Evolutionary conservation across 345 rosid species (phyloP), one percentile per base, ranked within the genome.

Genomic region (Gynandropsis gynandra): DNA sequence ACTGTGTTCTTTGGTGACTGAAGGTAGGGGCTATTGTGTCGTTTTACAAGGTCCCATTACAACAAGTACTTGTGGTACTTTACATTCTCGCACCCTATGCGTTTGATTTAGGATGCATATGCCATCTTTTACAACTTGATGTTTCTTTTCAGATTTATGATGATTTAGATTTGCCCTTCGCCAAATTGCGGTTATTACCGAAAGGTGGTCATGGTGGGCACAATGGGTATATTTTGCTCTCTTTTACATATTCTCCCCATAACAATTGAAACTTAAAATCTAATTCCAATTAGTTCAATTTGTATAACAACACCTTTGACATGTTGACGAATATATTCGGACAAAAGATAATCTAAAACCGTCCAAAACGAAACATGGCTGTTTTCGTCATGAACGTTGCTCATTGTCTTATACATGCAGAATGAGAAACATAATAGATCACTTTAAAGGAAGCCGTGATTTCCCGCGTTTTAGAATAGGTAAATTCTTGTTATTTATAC

Each of bases 141-240:
- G 9, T 54, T 9, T 48, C 38, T 64, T 47, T 12, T 34, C 74
- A 92, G 97, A 46, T 92, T 56, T 92, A 77, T 69, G 98, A 92
- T 59, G 98, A 92, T 72, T 62, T 92, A 42, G 98, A 92, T 77
- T 74, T 92, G 57, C 94, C 98, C 37, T 87, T 92, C 68, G 93
- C 80, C 24, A 87, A 82, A 72, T 53, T 92, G 61, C 81, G 95
- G 53, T 67, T 92, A 56, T 61, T 92, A 74, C 98, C 98, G 14
- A 92, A 92, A 80, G 98, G 98, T 61, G 98, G 98, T 52, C 98
- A 87, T 62, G 97, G 98, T 15, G 98, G 98, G 49, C 95, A 92
- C 57, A 92, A 87, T 10, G 98, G 98, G 97, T 92, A 77, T 64
- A 31, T 21, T 29, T 38, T 36, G 36, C 50, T 27, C 58, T 21